Conservation (phyloP, 1,284 basidiomycete species). For the Sporisorium iseilematis-ciliati region DNA sequence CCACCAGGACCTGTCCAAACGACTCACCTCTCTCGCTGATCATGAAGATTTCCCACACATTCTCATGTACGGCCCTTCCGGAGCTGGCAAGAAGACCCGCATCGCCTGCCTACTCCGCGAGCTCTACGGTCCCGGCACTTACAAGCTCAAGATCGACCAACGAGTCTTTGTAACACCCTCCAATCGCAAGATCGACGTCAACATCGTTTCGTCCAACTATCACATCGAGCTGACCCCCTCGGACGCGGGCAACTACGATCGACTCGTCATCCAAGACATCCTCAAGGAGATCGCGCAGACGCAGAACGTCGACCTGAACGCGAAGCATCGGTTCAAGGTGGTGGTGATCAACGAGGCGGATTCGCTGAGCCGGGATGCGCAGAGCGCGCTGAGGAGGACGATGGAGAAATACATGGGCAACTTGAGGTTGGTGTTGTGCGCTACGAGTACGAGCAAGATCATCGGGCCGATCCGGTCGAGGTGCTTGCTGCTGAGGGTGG, state of each 20-base stretch:
- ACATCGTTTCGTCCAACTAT: slow-evolving; percentile 90
- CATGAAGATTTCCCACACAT: slow-evolving; percentile 90
- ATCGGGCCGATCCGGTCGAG: slow-evolving; percentile 97
- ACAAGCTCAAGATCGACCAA: slow-evolving; percentile 99
- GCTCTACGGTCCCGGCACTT: slow-evolving; percentile 89
- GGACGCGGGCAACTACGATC: slow-evolving; percentile 95
- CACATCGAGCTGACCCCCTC: slow-evolving; percentile 98
- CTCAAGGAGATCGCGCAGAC: slow-evolving; percentile 99
- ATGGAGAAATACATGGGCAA: slow-evolving; percentile 99
- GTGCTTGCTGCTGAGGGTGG: slow-evolving; percentile 91
- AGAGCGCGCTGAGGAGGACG: slow-evolving; percentile 93
- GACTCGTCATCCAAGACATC: slow-evolving; percentile 95
- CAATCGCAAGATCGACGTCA: slow-evolving; percentile 93
- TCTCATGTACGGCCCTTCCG: slow-evolving; percentile 96
- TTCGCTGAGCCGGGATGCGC: slow-evolving; percentile 91
- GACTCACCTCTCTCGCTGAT: slow-evolving; percentile 78
- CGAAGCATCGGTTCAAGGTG: slow-evolving; percentile 98
- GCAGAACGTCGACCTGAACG: slow-evolving; percentile 94
- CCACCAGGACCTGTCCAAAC: slow-evolving; percentile 82
- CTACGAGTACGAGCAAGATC: slow-evolving; percentile 95
- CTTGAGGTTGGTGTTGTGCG: slow-evolving; percentile 95
- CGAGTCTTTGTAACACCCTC: slow-evolving; percentile 94
- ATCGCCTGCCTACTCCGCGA: slow-evolving; percentile 84
- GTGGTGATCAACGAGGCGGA: slow-evolving; percentile 99
- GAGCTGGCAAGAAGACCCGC: slow-evolving; percentile 97